Conservation (phyloP, 805 yeast genomes). For the Candida sonorensis region DNA sequence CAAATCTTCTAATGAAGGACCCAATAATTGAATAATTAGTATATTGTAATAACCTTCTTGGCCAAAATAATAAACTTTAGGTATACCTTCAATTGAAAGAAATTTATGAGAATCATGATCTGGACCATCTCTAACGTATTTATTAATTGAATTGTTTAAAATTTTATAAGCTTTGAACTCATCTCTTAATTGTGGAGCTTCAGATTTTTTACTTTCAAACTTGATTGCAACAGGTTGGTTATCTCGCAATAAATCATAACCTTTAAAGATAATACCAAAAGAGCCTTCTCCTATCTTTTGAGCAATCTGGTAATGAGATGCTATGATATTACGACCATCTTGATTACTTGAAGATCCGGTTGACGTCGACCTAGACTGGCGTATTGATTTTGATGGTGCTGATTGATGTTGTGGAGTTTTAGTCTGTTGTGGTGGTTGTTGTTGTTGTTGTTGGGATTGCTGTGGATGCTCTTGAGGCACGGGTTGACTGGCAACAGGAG, state of each 20-base stretch:
- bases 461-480: slow-evolving; percentile 3
- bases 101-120: slow-evolving; percentile 18
- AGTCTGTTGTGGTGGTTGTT: not conserved
- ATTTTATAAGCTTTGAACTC: slow-evolving; percentile 75
- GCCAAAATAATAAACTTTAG: slow-evolving; percentile 80
- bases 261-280: slow-evolving; percentile 80
- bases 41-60: slow-evolving; percentile 81
- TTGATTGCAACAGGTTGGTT: slow-evolving; percentile 63
- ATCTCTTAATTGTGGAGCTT: slow-evolving; percentile 78
- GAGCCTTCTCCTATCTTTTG: slow-evolving; percentile 86
- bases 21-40: slow-evolving; percentile 69
- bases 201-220: slow-evolving; percentile 74
- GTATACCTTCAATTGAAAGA: slow-evolving; percentile 49
- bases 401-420: slow-evolving; percentile 1
- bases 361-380: slow-evolving; percentile 13
- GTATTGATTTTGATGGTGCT: not conserved
- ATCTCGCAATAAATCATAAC: slow-evolving; percentile 62
- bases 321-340: slow-evolving; percentile 29
- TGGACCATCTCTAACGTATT: slow-evolving; percentile 20
- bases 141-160: slow-evolving; percentile 45
- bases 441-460: slow-evolving; percentile 1
- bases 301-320: slow-evolving; percentile 70
- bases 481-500: too few species aligned
- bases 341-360: slow-evolving; percentile 9
- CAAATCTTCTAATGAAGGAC: slow-evolving; percentile 77